phyloP scores from a whole-genome alignment of 345 rosid species.

The Citrus sinensis region DVS_A1.0 CM039161.1:16214001-16214500 shows the following conservation, averaged over 20 bases:
- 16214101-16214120: not conserved
- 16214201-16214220: not conserved
- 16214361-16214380: not conserved
- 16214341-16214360: not conserved
- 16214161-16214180: constrained; percentile 1
- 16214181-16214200: not conserved
- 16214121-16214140: not conserved
- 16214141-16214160: not conserved
- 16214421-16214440: not conserved
- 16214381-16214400: not conserved
- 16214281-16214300: not conserved
- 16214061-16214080: not conserved
- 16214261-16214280: not conserved
- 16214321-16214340: not conserved
- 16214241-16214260: constrained; percentile 3
- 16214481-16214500: not conserved
- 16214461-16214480: not conserved
- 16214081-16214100: not conserved
- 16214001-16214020: no score
- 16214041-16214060: no score
- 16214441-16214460: not conserved
- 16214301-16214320: not conserved
- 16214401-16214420: not conserved
- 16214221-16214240: not conserved
- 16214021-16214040: no score